Evolutionary conservation across 1,284 basidiomycete genomes (phyloP), one percentile per base, ranked within the genome.

Genomic region (Coriolopsis trogii): DNA sequence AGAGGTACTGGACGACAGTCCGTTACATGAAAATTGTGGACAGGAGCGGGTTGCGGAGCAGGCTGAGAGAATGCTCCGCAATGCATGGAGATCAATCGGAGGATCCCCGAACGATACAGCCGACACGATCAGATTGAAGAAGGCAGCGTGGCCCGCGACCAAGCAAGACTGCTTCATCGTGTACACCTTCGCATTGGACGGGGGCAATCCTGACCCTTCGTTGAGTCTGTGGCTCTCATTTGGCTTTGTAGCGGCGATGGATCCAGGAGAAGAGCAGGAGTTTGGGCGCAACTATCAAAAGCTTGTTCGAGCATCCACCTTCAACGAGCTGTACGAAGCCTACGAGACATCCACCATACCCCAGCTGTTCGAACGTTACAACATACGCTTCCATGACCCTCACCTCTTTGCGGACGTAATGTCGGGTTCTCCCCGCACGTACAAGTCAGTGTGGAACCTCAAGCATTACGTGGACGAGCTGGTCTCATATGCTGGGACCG

Each of bases 371-470:
- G 21, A 7, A 1, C 37, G 38, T 7, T 33, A 47, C 45, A 4
- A n/a, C 36, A 20, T 33, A 10, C 7, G 23, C n/a, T 10, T 25
- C 5, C 7, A 9, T 16, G 3, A 47, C 53, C 13, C 54, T 15
- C 36, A 18, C 31, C 49, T 63, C 34, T 61, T 74, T 39, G 50
- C 57, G 10, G 68, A 70, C 20, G 58, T 70, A 12, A 53, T 75
- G 37, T 40, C 31, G 1, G 33, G 42, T n/a, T 55, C 58, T 2
- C 59, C 61, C 8, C 4, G 9, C 7, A 4, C 13, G 2, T 42
- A 45, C 25, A 66, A 68, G 42, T 71, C 73, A 0, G 73, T 75
- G 18, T 77, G 75, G 75, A 12, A 63, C 25, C 62, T 77, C 74
- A 77, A 75, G 57, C 62, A 67, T 28, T 69, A 54, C 40, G 6